These are phyloP conservation scores for Asclepias syriaca DNA, from an alignment of 257 asterid species.

Conservation along the genomic window DNA sequence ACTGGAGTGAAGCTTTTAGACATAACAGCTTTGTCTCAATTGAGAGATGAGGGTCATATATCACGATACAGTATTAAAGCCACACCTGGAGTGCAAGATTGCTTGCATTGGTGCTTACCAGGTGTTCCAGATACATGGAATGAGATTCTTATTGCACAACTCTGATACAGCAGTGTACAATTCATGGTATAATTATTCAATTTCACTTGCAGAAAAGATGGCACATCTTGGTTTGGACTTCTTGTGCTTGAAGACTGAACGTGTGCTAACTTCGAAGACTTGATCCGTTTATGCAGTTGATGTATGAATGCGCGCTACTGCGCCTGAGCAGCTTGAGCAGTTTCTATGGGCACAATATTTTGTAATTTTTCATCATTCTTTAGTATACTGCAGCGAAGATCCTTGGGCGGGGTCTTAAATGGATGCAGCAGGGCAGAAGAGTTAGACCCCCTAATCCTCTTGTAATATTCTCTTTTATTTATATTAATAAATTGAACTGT, in stretches of 20 bases:
- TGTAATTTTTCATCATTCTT: not conserved
- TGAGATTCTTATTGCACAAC: slow-evolving; percentile 67
- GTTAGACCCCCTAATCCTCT: not conserved
- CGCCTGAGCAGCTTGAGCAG: not conserved
- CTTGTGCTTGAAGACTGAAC: not conserved
- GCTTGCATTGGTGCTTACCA: slow-evolving; percentile 97
- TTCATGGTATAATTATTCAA: not conserved
- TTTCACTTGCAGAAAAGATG: not conserved
- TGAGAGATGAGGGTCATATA: slow-evolving; percentile 91
- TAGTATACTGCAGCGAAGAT: not conserved
- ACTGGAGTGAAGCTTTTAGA: slow-evolving; percentile 61
- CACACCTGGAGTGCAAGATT: slow-evolving; percentile 82
- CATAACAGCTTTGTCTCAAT: slow-evolving; percentile 66
- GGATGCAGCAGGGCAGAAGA: not conserved
- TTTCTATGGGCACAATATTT: not conserved
- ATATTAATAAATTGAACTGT: not conserved
- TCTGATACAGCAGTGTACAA: slow-evolving; percentile 17
- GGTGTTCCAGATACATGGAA: slow-evolving; percentile 96
- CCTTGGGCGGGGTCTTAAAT: not conserved
- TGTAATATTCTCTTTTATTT: not conserved
- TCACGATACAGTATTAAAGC: slow-evolving; percentile 79
- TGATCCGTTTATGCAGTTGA: not conserved
- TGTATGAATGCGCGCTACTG: not conserved
- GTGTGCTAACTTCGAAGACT: not conserved
- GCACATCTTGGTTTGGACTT: not conserved